A percentile compares a stretch with the other conserved stretches of the same genome.
These are phyloP conservation scores for Colletotrichum endophyticum DNA, from an alignment of 2,329 filamentous ascomycete genomes.

Conservation along the genomic window DNA sequence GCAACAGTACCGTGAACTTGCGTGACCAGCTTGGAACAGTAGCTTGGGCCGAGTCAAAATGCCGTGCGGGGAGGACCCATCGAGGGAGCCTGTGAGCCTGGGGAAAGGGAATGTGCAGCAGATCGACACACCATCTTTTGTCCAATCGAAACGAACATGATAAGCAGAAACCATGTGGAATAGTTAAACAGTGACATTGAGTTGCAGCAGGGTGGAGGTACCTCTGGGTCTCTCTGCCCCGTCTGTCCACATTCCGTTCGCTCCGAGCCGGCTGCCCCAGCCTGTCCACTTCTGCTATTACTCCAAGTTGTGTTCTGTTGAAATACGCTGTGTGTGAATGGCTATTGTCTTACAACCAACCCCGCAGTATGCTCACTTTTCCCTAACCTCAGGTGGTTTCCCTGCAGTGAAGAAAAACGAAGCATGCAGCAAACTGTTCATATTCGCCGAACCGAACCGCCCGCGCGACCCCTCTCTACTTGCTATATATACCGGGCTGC, in stretches of 20 bases:
- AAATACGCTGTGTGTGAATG: neutral
- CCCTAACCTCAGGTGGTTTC: neutral
- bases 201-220: neutral
- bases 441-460: neutral
- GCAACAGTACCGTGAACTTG: slow-evolving; percentile 16
- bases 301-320: neutral
- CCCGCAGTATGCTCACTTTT: neutral
- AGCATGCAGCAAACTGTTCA: neutral
- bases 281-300: neutral
- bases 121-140: neutral
- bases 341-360: neutral
- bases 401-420: neutral
- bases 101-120: neutral
- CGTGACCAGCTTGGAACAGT: slow-evolving; percentile 14
- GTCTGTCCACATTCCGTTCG: neutral
- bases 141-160: slow-evolving; percentile 7
- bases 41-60: neutral
- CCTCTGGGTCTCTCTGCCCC: neutral
- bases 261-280: neutral
- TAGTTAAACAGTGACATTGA: neutral
- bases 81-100: neutral
- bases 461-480: neutral
- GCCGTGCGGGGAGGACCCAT: slow-evolving; percentile 14
- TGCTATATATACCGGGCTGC: neutral
- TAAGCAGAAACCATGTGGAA: slow-evolving; percentile 4